Conservation (phyloP, 1,284 basidiomycete genomes). For the Pulchroboletus neoregius region DNA sequence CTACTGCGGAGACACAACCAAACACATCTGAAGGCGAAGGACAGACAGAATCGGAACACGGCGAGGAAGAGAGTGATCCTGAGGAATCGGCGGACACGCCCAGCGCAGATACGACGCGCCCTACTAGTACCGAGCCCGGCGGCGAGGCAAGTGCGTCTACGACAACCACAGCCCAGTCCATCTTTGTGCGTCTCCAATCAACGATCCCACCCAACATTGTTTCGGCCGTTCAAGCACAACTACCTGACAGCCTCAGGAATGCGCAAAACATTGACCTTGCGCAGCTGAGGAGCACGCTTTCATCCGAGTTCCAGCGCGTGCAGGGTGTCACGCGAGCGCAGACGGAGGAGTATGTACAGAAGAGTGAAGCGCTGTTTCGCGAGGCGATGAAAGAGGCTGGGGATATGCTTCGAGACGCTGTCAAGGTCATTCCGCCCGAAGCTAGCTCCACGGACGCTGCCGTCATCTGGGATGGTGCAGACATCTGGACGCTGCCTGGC, state of each 20-base stretch:
- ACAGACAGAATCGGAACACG: slow-evolving; percentile 14
- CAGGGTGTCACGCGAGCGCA: slow-evolving; percentile 70
- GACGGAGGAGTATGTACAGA: slow-evolving; percentile 80
- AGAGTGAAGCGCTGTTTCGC: slow-evolving; percentile 69
- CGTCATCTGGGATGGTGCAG: slow-evolving; percentile 76
- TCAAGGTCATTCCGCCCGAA: slow-evolving; percentile 85
- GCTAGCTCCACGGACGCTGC: slow-evolving; percentile 36
- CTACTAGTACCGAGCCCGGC: slow-evolving; percentile 27
- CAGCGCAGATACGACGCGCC: slow-evolving; percentile 20
- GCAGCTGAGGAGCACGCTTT: slow-evolving; percentile 60
- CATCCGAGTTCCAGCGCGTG: slow-evolving; percentile 68
- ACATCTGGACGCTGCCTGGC: slow-evolving; percentile 69
- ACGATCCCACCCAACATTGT: slow-evolving; percentile 69
- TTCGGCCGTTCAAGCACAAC: slow-evolving; percentile 60
- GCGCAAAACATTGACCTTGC: slow-evolving; percentile 63
- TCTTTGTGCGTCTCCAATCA: slow-evolving; percentile 69
- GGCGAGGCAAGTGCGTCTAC: slow-evolving; percentile 21
- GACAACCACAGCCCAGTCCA: slow-evolving; percentile 38
- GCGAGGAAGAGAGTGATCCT: slow-evolving; percentile 17
- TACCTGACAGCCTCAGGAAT: slow-evolving; percentile 63
- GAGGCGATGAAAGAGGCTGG: slow-evolving; percentile 71
- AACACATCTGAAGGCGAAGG: slow-evolving; percentile 3
- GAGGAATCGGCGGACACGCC: slow-evolving; percentile 24
- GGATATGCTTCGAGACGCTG: slow-evolving; percentile 76
- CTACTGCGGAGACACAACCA: slow-evolving; percentile 31